Conservation (phyloP, 2,329 filamentous ascomycete genomes). For the Paecilomyces fulvus region DNA sequence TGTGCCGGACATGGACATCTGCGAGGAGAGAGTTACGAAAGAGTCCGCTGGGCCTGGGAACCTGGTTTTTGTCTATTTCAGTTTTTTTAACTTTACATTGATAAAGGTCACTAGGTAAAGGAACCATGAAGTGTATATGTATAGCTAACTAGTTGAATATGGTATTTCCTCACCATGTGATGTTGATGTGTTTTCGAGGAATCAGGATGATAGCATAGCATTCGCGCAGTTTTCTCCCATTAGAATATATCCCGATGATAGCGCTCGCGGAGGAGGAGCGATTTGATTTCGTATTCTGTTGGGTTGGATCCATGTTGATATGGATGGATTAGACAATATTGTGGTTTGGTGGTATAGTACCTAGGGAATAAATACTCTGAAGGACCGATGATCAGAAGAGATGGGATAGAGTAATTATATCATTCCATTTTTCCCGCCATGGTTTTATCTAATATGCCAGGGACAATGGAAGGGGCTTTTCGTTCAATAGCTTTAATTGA, state of each 20-base stretch:
- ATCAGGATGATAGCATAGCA: slow-evolving; percentile 8
- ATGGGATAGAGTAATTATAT: no score
- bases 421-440: no score
- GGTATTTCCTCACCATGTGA: slow-evolving; percentile 5
- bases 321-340: no score
- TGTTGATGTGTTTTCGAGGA: slow-evolving; percentile 6
- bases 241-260: slow-evolving; percentile 9
- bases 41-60: background rate
- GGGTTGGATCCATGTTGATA: background rate
- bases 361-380: no score
- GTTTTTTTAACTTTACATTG: background rate
- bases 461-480: no score
- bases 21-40: slow-evolving; percentile 3
- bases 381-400: no score
- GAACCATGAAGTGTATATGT: background rate
- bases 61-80: background rate
- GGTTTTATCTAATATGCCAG: no score
- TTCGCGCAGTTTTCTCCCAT: slow-evolving; percentile 9
- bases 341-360: no score
- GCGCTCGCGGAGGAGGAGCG: slow-evolving; percentile 5
- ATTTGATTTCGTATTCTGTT: background rate
- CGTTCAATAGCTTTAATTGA: no score
- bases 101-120: background rate
- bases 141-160: background rate
- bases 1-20: background rate